Conservation (phyloP, 2,329 filamentous ascomycete species). For the Aspergillus arachidicola region DNA sequence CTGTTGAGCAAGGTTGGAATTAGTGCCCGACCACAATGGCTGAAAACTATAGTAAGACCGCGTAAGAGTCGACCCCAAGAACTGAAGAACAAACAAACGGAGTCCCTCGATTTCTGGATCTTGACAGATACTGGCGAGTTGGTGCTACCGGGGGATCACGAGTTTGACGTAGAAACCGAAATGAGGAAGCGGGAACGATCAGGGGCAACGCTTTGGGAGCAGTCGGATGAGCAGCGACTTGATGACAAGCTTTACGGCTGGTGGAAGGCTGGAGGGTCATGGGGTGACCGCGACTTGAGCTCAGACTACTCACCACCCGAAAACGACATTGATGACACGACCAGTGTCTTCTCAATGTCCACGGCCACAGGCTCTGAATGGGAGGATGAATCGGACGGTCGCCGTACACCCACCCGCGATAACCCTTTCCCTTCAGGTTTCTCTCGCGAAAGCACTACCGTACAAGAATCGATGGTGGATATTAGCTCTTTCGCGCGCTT, state of each 20-base stretch:
- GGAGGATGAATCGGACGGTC: slow-evolving; percentile 51
- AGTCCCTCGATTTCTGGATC: slow-evolving; percentile 56
- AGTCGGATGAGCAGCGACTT: slow-evolving; percentile 65
- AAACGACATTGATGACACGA: slow-evolving; percentile 68
- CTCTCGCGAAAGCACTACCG: slow-evolving; percentile 52
- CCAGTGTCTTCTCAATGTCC: slow-evolving; percentile 74
- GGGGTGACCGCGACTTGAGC: slow-evolving; percentile 79
- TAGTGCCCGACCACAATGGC: slow-evolving; percentile 64
- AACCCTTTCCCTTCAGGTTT: slow-evolving; percentile 58
- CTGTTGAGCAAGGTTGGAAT: slow-evolving; percentile 64
- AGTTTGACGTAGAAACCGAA: slow-evolving; percentile 80
- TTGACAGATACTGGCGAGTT: slow-evolving; percentile 56
- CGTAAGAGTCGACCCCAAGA: slow-evolving; percentile 22
- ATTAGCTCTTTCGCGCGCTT: slow-evolving; percentile 73
- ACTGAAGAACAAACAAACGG: slow-evolving; percentile 17
- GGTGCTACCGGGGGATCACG: slow-evolving; percentile 60
- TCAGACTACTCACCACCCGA: slow-evolving; percentile 70
- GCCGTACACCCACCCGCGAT: slow-evolving; percentile 73
- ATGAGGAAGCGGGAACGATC: slow-evolving; percentile 65
- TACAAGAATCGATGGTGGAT: slow-evolving; percentile 65
- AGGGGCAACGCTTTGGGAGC: slow-evolving; percentile 43
- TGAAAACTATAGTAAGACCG: slow-evolving; percentile 46
- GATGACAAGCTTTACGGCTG: slow-evolving; percentile 77
- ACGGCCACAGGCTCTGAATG: slow-evolving; percentile 56
- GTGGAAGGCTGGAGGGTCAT: slow-evolving; percentile 83